A percentile compares a stretch with the other conserved stretches of the same genome.
phyloP scores from a whole-genome alignment of 148 eudicot genomes.

The Diospyros kaki region DNA sequence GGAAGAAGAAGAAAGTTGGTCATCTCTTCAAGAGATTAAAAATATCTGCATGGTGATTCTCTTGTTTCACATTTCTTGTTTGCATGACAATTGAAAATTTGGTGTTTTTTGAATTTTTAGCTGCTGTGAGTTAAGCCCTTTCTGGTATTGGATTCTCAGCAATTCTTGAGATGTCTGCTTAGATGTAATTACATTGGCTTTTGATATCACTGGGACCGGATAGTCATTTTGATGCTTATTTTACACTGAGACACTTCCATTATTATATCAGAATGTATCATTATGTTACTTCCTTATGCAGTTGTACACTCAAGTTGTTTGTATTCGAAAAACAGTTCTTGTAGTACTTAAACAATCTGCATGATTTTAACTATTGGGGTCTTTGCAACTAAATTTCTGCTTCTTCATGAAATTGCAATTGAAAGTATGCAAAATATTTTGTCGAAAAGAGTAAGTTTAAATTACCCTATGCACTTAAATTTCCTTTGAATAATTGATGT shows the following conservation, averaged over 20 bases:
- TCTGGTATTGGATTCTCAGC: neutral
- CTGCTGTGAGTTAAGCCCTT: neutral
- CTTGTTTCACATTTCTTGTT: slow-evolving; percentile 6
- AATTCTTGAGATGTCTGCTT: neutral
- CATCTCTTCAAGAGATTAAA: slow-evolving; percentile 55
- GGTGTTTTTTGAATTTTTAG: neutral
- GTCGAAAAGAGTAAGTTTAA: no score
- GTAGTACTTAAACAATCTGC: neutral
- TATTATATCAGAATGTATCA: neutral
- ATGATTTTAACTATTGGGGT: neutral
- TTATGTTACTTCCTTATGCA: neutral
- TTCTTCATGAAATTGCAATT: neutral
- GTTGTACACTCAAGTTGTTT: neutral
- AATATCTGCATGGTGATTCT: slow-evolving; percentile 51
- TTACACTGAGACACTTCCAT: neutral
- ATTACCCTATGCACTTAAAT: no score
- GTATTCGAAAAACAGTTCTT: no score
- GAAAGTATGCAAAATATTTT: neutral
- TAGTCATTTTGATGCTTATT: neutral
- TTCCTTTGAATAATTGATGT: no score
- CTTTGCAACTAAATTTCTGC: neutral
- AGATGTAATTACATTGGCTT: neutral
- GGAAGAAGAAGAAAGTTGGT: slow-evolving; percentile 70
- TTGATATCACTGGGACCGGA: neutral
- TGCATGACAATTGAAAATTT: neutral